These are phyloP conservation scores for Leptoxyphium fumago DNA, from an alignment of 2,329 filamentous ascomycete species.

Conservation along the genomic window DNA sequence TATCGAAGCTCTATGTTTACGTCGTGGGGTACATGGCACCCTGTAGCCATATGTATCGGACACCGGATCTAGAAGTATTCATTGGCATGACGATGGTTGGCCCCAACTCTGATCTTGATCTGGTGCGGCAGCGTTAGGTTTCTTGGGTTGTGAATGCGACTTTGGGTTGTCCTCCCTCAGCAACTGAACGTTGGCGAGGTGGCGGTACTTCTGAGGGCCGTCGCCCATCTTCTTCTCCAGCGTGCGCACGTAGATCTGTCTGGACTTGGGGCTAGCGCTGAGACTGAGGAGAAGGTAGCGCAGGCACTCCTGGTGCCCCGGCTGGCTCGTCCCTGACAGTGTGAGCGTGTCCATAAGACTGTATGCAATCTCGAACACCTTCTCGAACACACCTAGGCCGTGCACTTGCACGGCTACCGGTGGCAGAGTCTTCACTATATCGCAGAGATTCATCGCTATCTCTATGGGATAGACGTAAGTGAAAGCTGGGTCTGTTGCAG, in stretches of 20 bases:
- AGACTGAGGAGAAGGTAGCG: slow-evolving; percentile 5
- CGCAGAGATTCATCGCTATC: slow-evolving; percentile 5
- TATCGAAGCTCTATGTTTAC: no score
- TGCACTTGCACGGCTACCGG: slow-evolving; percentile 7
- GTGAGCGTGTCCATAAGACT: slow-evolving; percentile 6
- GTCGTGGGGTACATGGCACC: no score
- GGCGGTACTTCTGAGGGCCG: slow-evolving; percentile 5
- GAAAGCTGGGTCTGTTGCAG: slow-evolving; percentile 4
- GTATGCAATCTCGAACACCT: slow-evolving; percentile 9
- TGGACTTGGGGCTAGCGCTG: slow-evolving; percentile 6
- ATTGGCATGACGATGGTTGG: no score
- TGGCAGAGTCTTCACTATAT: slow-evolving; percentile 5
- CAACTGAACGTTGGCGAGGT: slow-evolving; percentile 5
- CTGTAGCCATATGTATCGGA: no score
- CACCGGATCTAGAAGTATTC: no score
- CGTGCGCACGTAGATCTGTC: slow-evolving; percentile 8
- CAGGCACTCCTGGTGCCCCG: slow-evolving; percentile 6
- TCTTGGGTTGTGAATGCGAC: neutral
- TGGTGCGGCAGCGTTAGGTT: neutral
- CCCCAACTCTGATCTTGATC: no score
- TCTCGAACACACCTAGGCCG: slow-evolving; percentile 6
- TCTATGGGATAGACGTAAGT: slow-evolving; percentile 7
- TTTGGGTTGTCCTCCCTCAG: slow-evolving; percentile 3
- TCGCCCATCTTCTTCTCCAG: slow-evolving; percentile 8
- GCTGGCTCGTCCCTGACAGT: slow-evolving; percentile 2